phyloP scores from a whole-genome alignment of 225 moss, liverwort and hornwort genomes.

The Bryum argenteum region DNA sequence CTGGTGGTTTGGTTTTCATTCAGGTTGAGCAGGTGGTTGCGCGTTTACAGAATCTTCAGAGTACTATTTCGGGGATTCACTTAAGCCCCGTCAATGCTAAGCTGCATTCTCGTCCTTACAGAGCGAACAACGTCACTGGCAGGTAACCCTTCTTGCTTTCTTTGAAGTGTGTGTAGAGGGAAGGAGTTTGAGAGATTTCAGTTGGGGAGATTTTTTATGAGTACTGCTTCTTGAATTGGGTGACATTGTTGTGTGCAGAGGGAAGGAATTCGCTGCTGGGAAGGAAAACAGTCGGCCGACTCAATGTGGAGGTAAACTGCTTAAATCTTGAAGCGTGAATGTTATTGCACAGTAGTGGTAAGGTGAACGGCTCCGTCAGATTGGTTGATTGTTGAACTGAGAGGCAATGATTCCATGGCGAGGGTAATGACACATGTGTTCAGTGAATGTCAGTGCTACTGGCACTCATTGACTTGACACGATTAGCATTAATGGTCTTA shows the following conservation, averaged over 20 bases:
- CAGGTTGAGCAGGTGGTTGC: constrained; percentile 70
- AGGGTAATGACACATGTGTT: neutral
- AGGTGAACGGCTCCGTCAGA: neutral
- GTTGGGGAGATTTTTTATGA: neutral
- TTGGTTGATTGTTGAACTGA: no score
- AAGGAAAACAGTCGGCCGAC: constrained; percentile 18
- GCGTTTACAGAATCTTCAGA: constrained; percentile 54
- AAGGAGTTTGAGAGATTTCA: neutral
- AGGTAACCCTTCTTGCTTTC: constrained; percentile 18
- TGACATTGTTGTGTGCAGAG: constrained; percentile 23
- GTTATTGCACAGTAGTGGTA: no score
- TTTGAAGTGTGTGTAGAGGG: neutral
- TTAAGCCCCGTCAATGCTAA: constrained; percentile 50
- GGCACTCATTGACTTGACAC: neutral
- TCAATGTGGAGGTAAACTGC: constrained; percentile 34
- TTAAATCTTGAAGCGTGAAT: neutral
- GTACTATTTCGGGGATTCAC: constrained; percentile 55
- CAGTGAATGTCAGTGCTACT: neutral
- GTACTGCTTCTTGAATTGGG: neutral
- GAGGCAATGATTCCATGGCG: neutral
- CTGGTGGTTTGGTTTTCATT: neutral
- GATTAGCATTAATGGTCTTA: no score
- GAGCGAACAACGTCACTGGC: constrained; percentile 17
- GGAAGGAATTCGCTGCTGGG: constrained; percentile 22
- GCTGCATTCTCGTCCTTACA: constrained; percentile 19